Evolutionary conservation across 192 early-diverging fungal genomes (phyloP), one percentile per base, ranked within the genome.

Genomic region (Entomortierella chlamydospora): DNA sequence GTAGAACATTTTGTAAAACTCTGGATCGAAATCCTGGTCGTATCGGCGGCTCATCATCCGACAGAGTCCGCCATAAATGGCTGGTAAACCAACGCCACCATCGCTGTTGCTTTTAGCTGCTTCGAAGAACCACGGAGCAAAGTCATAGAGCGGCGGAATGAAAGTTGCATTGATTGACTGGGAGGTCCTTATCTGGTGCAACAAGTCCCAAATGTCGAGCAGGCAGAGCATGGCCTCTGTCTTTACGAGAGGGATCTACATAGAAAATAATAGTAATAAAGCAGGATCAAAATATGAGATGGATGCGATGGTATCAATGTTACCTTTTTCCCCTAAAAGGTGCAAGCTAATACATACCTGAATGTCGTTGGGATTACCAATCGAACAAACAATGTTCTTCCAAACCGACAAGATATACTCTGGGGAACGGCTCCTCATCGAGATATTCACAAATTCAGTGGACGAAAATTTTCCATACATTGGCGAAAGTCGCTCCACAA

Each of bases 81-180:
- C 68, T 23, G 87, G 88, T 22, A 88, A 72, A 26, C 95, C 93
- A 28, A 87, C 83, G 29, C 83, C 82, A 59, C 82, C 91, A 23
- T 90, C 85, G 45, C 90, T 95, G 55, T 28, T 57, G n/a, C 66
- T 73, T 56, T 50, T 73, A 33, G 63, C 77, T 0, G 93, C 91
- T 73, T 95, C 84, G 49, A 96, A 91, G 25, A 96, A 68, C 93
- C 93, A 95, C 2, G 90, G 85, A 9, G 90, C 79, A 70, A 94
- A 89, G 45, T 96, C 92, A 51, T 91, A 94, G 0, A 95, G 80
- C 8, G 89, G 82, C 2, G 94, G 94, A 58, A 90, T 88, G 20
- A 71, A 4, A 20, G 58, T 79, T 10, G 59, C 60, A n/a, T 60
- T 59, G 22, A 61, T 29, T 22, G 64, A 57, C 17, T 64, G 67